Evolutionary conservation across 108 stramenopile genomes (phyloP).

Genomic region (Cyclotella sp.): DNA sequence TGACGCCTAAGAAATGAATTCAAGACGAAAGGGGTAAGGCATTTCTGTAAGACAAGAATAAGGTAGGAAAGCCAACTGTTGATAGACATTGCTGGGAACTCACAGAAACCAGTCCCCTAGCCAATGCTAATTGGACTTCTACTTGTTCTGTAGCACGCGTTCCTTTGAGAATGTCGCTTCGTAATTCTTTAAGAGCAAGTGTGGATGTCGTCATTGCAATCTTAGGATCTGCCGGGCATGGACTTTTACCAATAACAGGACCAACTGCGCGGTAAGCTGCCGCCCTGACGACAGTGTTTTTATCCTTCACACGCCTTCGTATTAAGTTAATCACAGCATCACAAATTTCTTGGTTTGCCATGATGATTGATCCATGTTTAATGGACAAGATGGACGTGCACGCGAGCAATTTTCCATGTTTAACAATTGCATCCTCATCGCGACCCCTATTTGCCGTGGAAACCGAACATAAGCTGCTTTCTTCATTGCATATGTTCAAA

Average conservation of each 20-base stretch:
- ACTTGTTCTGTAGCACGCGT: constrained; percentile 55
- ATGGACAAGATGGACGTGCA: constrained; percentile 42
- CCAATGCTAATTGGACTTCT: constrained; percentile 56
- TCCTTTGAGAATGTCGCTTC: constrained; percentile 53
- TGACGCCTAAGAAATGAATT: constrained; percentile 11
- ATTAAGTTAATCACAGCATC: constrained; percentile 41
- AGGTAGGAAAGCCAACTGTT: no score
- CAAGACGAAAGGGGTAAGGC: neutral
- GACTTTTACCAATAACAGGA: constrained; percentile 42
- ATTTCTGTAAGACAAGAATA: neutral
- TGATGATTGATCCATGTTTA: constrained; percentile 41
- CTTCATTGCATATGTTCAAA: constrained; percentile 37
- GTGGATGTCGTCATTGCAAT: constrained; percentile 21
- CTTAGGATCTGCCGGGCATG: constrained; percentile 32
- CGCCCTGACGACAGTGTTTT: constrained; percentile 42
- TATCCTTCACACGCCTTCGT: constrained; percentile 39
- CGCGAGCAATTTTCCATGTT: constrained; percentile 43
- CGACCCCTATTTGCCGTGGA: constrained; percentile 17
- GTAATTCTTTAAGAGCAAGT: constrained; percentile 47
- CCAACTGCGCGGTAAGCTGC: constrained; percentile 54
- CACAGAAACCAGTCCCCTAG: constrained; percentile 46
- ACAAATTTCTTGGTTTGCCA: constrained; percentile 40
- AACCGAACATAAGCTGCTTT: constrained; percentile 28
- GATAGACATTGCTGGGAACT: neutral
- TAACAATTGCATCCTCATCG: constrained; percentile 34